Evolutionary conservation across 345 rosid species (phyloP).

Genomic region (Eucalyptus sp.): DNA sequence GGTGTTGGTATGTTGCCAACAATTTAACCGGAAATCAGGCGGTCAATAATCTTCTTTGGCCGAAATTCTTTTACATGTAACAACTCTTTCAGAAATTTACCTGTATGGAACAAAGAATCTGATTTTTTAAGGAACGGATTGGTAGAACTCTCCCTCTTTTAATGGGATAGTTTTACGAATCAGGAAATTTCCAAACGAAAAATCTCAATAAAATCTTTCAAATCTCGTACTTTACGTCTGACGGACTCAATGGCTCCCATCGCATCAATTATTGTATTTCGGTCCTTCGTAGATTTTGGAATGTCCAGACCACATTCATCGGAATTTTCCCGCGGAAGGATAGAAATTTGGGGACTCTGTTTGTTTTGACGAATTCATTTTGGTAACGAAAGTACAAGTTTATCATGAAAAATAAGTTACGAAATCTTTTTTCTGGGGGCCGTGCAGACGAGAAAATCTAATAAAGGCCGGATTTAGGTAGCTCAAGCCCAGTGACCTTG

Average conservation of each 20-base stretch:
- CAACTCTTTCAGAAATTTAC: neutral
- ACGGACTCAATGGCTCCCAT: neutral
- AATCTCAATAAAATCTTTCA: neutral
- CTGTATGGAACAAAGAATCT: neutral
- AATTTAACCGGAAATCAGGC: neutral
- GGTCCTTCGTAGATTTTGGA: neutral
- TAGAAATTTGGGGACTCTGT: neutral
- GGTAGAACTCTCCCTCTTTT: neutral
- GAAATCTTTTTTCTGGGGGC: neutral
- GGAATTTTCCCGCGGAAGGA: neutral
- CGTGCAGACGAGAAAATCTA: neutral
- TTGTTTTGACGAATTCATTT: neutral
- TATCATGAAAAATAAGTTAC: neutral
- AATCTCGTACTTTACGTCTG: neutral
- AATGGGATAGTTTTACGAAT: neutral
- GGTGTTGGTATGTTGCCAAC: neutral
- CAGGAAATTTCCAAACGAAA: neutral
- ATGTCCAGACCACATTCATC: neutral
- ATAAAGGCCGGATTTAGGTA: neutral
- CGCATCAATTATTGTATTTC: neutral
- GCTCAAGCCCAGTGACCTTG: neutral
- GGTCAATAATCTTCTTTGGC: neutral
- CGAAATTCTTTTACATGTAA: accelerated
- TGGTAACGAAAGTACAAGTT: neutral
- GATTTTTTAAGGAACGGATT: neutral